Base-by-base conservation (phyloP, 805 yeast species). In the Nakazawaea ishiwadae region DNA sequence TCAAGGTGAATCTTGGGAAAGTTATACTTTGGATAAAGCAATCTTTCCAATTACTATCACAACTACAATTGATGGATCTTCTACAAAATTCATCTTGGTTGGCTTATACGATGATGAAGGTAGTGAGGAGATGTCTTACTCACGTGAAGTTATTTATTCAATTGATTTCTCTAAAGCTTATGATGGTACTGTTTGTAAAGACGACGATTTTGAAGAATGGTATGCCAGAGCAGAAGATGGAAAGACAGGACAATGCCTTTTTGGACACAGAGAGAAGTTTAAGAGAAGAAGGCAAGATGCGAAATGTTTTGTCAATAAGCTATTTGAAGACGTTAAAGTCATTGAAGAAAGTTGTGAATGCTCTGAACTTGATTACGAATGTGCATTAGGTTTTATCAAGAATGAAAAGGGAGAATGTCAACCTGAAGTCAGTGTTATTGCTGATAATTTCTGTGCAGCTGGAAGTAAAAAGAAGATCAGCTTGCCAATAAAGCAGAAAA, bases 51-150 rank as follows among this genome's bases (percentile, higher is more conserved):
- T 56, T 4, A 53, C 59, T 12, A 39, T 80, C 7, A 55, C 75
- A 2, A 77, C 89, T 0, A 74, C 86, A 0, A 69, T 76, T 12
- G 95, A 86, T 60, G 86, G 91, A 1, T 73, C 89, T 0, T 78
- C 88, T 3, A 59, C 68, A 26, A 73, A 71, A 40, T 77, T 87
- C 48, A 47, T 82, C 12, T 39, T 82, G 3, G 51, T 65, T 14
- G 87, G 85, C 4, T 28, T 61, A 1, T 49, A 48, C n/a, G 44
- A 42, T 3, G 42, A 44, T 10, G 48, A 47, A 2, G 46, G 37
- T 17, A 53, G 51, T 46, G 7, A 15, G 16, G 5, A 14, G 21
- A 3, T 10, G 5, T 17, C 17, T 31, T 8, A n/a, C n/a, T 20
- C 44, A 18, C 28, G 39, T 4, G 59, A 56, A 21, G 45, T 58